phyloP scores from a whole-genome alignment of 306 rosid genomes.

The Rosa rugosa region DNA sequence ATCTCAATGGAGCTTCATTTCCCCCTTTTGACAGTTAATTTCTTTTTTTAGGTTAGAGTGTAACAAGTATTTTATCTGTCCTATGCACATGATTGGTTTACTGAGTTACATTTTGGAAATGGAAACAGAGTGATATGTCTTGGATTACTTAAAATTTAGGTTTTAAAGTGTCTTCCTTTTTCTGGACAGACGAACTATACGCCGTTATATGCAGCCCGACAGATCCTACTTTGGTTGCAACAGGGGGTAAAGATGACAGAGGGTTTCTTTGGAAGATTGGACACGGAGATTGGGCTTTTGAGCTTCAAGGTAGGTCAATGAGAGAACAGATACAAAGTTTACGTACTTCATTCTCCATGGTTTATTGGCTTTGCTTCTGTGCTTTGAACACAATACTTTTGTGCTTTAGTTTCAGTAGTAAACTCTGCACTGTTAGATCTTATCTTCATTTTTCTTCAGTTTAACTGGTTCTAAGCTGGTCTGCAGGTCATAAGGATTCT shows the following conservation, averaged over 20 bases:
- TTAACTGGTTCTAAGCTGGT: constrained; percentile 14
- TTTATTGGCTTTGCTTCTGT: neutral
- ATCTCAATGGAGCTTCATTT: neutral
- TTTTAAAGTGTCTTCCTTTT: neutral
- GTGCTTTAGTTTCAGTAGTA: neutral
- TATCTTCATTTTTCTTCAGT: constrained; percentile 8
- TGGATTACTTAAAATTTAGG: neutral
- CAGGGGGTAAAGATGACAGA: constrained; percentile 85
- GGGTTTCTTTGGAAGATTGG: constrained; percentile 91
- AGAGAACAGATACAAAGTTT: constrained; percentile 14
- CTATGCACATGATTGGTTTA: neutral
- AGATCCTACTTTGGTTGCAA: constrained; percentile 66
- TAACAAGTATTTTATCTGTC: neutral
- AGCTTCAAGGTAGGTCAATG: constrained; percentile 61
- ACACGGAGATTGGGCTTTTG: constrained; percentile 77
- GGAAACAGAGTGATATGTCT: neutral
- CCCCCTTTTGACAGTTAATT: constrained; percentile 1
- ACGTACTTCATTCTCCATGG: constrained; percentile 3
- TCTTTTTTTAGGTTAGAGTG: neutral
- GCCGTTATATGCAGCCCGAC: constrained; percentile 78
- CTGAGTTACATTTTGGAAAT: neutral
- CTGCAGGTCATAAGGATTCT: constrained; percentile 79
- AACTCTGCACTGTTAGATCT: constrained; percentile 13
- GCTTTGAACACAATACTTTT: neutral
- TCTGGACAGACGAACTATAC: constrained; percentile 65